Conservation (phyloP, 2,329 filamentous ascomycete species). For the Zasmidium cellare region DNA sequence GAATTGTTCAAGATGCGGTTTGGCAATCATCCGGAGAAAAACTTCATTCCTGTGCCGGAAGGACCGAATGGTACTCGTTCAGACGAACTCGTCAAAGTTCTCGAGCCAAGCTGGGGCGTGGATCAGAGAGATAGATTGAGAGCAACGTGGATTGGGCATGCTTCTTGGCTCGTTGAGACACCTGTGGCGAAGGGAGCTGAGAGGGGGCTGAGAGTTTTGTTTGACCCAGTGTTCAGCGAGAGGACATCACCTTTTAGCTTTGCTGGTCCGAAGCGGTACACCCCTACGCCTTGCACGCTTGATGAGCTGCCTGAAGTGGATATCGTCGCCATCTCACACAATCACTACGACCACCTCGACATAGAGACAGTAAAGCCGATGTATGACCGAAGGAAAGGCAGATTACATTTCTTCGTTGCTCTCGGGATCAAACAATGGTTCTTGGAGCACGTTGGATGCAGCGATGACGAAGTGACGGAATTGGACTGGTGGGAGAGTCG, state of each 20-base stretch:
- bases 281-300: slow-evolving; percentile 51
- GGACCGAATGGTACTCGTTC: slow-evolving; percentile 31
- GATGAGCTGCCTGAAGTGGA: slow-evolving; percentile 55
- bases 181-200: slow-evolving; percentile 28
- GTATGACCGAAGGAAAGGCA: slow-evolving; percentile 38
- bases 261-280: slow-evolving; percentile 54
- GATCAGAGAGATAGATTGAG: slow-evolving; percentile 36
- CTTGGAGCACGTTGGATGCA: slow-evolving; percentile 40
- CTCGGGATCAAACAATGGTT: slow-evolving; percentile 43
- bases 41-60: slow-evolving; percentile 49
- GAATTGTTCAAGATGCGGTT: slow-evolving; percentile 39
- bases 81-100: slow-evolving; percentile 44
- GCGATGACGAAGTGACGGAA: slow-evolving; percentile 44
- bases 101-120: slow-evolving; percentile 42
- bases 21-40: slow-evolving; percentile 38
- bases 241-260: slow-evolving; percentile 49
- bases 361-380: slow-evolving; percentile 45
- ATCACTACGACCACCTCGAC: slow-evolving; percentile 60
- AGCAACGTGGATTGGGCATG: slow-evolving; percentile 55
- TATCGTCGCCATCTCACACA: slow-evolving; percentile 54
- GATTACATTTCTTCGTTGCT: slow-evolving; percentile 45
- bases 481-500: slow-evolving; percentile 54
- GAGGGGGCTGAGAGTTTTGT: slow-evolving; percentile 48
- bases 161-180: slow-evolving; percentile 51
- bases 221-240: slow-evolving; percentile 56